Conservation (phyloP, 202 grass and related monocot genomes). For the Carex arenaria region DNA sequence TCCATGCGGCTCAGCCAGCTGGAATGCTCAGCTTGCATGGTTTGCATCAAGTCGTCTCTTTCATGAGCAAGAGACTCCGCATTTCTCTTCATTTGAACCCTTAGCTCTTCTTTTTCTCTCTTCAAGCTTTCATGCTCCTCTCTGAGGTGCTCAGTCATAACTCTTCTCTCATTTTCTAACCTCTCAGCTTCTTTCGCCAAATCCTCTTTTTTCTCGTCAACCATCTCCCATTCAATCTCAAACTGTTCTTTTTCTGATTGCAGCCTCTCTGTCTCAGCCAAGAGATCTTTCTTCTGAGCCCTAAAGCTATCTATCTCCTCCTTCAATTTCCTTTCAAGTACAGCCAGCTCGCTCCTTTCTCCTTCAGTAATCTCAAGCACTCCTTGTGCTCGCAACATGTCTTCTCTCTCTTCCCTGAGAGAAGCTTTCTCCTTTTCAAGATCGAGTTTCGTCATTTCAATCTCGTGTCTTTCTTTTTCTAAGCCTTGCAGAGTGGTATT, state of each 20-base stretch:
- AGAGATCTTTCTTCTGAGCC: conserved; percentile 60
- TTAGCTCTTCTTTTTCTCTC: conserved; percentile 66
- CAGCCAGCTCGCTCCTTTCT: conserved; percentile 57
- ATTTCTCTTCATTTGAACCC: conserved; percentile 55
- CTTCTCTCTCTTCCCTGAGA: conserved; percentile 55
- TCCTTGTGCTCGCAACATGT: conserved; percentile 45
- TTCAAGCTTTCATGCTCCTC: conserved; percentile 62
- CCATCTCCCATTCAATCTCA: conserved; percentile 85
- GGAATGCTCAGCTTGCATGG: conserved; percentile 69
- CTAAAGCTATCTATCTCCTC: conserved; percentile 90
- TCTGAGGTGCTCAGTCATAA: conserved; percentile 46
- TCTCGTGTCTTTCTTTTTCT: conserved; percentile 53
- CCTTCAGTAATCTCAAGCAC: conserved; percentile 59
- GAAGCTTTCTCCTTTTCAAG: conserved; percentile 59
- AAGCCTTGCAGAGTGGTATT: conserved; percentile 29
- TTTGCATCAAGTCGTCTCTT: conserved; percentile 63
- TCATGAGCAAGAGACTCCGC: conserved; percentile 62
- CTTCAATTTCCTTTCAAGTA: conserved; percentile 74
- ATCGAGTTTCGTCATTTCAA: conserved; percentile 51
- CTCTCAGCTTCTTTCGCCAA: conserved; percentile 54
- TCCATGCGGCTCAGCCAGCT: conserved; percentile 67
- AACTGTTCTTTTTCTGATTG: conserved; percentile 89
- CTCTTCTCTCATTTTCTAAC: conserved; percentile 59
- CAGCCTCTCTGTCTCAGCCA: conserved; percentile 64
- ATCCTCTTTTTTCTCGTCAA: conserved; percentile 83